Base-by-base conservation (phyloP, 2,329 filamentous ascomycete genomes). In the Cytospora piceicola region DNA sequence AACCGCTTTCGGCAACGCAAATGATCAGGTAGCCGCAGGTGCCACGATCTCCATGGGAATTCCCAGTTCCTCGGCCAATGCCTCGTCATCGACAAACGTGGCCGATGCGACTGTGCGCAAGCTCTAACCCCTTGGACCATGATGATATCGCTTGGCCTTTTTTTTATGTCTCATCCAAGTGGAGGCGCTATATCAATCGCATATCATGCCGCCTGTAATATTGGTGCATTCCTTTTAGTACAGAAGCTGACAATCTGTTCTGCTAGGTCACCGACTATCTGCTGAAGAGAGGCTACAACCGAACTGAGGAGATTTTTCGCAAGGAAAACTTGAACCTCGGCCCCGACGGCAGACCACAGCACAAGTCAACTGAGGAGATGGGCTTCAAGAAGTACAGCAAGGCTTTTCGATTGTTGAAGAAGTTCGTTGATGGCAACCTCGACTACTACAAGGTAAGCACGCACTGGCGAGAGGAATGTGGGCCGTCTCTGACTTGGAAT, bases 271-370 rank as follows among this genome's bases (percentile, higher is more conserved):
- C 97, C 11, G 95, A 99, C 72, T 99, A 99, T 76, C 83, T 99
- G 0, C 87, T 93, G 2, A 99, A 99, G 77, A 94, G 97, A 71
- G 95, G 95, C 0, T 99, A 97, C 77, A 93, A 89, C 62, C 86
- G 91, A 29, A 98, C 95, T 0, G 95, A 99, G 77, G 92, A 94
- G 24, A 92, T 95, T 75, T 91, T 99, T 61, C 88, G 95, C 53
- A 90, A 93, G 76, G 95, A 99, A 77, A 96, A 94, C 1, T 89
- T 91, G 29, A 89, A 93, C 71, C 84, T 95, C 52, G 92, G 94
- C 64, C 85, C 90, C 27, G 92, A 93, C 75, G 94, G 93, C 11
- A 87, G 90, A 66, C 92, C 93, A 2, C 85, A 94, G 39, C 84
- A 88, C 57, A 77, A 79, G 17, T 80, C 82, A 61, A 86, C 87